These are phyloP conservation scores for Rhizopogon salebrosus DNA, from an alignment of 768 basidiomycete genomes.

Conservation along the genomic window DNA sequence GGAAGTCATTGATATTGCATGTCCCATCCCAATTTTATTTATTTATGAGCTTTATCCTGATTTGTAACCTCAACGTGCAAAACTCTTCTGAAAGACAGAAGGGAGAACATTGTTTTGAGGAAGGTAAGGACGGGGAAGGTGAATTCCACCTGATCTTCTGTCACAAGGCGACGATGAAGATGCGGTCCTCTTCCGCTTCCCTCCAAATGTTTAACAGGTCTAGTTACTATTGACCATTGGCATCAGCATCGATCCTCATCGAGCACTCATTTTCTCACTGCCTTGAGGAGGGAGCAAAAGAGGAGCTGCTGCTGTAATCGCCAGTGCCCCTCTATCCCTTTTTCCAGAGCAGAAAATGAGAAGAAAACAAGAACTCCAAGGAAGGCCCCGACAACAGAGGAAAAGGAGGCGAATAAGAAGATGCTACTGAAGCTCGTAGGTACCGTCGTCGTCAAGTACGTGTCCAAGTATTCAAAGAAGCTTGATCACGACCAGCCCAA, in stretches of 20 bases:
- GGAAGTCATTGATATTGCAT: not conserved
- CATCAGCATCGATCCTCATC: too few species aligned
- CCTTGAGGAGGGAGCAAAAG: too few species aligned
- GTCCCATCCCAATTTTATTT: not conserved
- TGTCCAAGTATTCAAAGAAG: constrained; percentile 81
- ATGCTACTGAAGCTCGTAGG: constrained; percentile 77
- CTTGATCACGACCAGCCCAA: constrained; percentile 86
- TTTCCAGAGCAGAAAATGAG: constrained; percentile 14
- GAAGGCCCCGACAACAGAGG: constrained; percentile 45
- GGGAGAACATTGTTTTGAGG: constrained; percentile 23
- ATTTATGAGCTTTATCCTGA: too few species aligned
- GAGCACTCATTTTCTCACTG: too few species aligned
- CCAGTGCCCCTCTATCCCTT: constrained; percentile 9
- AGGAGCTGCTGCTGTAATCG: too few species aligned
- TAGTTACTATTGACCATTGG: too few species aligned
- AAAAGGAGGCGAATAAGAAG: constrained; percentile 70
- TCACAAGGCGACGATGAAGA: not conserved
- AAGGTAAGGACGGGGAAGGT: constrained; percentile 1
- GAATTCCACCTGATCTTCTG: not conserved
- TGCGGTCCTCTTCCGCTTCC: too few species aligned
- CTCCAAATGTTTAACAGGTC: too few species aligned
- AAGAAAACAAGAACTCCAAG: constrained; percentile 25
- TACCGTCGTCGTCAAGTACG: constrained; percentile 83
- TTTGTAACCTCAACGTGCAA: not conserved
- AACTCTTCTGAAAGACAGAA: constrained; percentile 28